These are phyloP conservation scores for Phytopythium aichiense DNA, from an alignment of 352 stramenopile species.

Conservation along the genomic window DNA sequence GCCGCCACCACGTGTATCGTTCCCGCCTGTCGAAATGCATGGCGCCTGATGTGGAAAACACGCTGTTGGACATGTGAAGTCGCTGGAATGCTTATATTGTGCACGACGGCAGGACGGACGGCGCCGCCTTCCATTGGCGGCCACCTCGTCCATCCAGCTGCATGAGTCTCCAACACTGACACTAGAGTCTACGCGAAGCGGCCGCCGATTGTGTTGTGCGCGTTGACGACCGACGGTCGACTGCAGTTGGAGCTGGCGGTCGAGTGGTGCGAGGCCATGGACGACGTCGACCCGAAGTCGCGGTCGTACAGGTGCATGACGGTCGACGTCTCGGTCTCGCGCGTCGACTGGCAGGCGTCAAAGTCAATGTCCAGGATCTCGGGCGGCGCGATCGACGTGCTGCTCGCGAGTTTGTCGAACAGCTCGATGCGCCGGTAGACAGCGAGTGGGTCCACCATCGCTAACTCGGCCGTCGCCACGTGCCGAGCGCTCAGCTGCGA, in stretches of 20 bases:
- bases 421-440: conserved; percentile 21
- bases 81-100: background rate
- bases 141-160: no score
- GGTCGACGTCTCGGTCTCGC: conserved; percentile 1
- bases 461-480: conserved; percentile 26
- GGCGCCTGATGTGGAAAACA: background rate
- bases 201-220: background rate
- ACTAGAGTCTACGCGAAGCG: conserved; percentile 3
- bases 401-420: conserved; percentile 11
- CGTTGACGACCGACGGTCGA: background rate
- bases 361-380: conserved; percentile 10
- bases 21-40: background rate
- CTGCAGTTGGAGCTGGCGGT: conserved; percentile 3
- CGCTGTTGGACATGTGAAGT: background rate
- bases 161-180: no score
- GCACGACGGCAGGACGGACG: no score
- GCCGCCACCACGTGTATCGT: no score
- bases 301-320: conserved; percentile 6
- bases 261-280: conserved; percentile 1
- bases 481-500: conserved; percentile 23
- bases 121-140: background rate
- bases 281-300: conserved; percentile 4
- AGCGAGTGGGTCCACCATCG: conserved; percentile 11
- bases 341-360: background rate
- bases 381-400: conserved; percentile 5